Base-by-base conservation (phyloP, 177 flowering plant genomes). In the Vitis hybrid region DNA sequence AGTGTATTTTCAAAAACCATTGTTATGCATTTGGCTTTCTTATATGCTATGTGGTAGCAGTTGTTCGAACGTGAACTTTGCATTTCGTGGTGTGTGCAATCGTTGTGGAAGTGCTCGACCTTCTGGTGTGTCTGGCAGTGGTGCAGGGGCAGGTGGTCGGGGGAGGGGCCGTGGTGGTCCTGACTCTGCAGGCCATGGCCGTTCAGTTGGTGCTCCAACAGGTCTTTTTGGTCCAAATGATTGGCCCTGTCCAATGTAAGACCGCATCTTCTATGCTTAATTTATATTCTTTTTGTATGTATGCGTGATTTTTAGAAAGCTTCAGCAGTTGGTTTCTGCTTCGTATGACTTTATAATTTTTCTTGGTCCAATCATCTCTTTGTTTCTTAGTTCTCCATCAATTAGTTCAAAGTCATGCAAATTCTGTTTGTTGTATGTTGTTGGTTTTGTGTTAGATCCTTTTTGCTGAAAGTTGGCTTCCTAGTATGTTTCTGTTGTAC, bases 191-290 rank as follows among this genome's bases (percentile, higher is more conserved):
- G 86, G 83, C 52, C 78, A 33, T 70, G 81, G 83, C 39, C 82
- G 86, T 66, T 53, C 82, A 33, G 86, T 61, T 77, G 90, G 84
- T 74, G 88, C 76, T 74, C 72, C 97, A 60, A 70, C 88, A 4
- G 98, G 97, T 49, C 97, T 96, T 61, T 95, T 96, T 90, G 99
- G 99, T 74, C 99, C 99, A 58, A 91, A 91, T 86, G 98, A 94
- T 79, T 94, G 98, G 98, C 26, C 97, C 68, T 94, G 98, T 83
- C 98, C 98, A 61, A 92, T 94, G 98, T 94, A 85, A 85, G 92
- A 53, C 63, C 58, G 33, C 66, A 14, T 48, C 33, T 18, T 8
- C 50, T 22, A 16, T 50, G 13, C 60, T 55, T 10, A 20, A 16
- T 51, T 64, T 22, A 22, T 22, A n/a, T 22, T 18, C 16, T 7